Evolutionary conservation across 2,329 filamentous ascomycete species (phyloP), one percentile per base, ranked within the genome.

Genomic region (Fusarium chuoi): DNA sequence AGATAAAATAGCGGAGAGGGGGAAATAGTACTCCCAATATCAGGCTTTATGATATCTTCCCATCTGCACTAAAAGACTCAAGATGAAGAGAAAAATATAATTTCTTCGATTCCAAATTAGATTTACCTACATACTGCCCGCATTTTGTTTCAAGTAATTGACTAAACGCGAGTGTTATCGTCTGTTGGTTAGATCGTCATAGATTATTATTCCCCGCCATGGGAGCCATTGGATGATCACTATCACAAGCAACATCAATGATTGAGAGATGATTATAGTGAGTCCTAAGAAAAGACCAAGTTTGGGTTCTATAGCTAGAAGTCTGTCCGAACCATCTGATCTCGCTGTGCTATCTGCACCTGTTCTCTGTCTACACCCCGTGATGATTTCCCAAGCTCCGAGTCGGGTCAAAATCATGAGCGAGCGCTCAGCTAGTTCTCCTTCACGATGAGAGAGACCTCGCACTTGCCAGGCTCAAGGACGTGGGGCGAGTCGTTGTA

Each of bases 391-490:
- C 55, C 36, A 60, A 58, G 41, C 46, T 68, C 56, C 15, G 38
- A 44, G 30, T 24, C 15, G 20, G 56, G 57, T 18, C 55, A 54
- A 62, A 38, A 41, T 28, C 51, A 38, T 30, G 38, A 13, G 28
- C 12, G 33, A 20, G 4, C 24, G 5, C 28, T 68, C n/a, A 71
- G 30, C 42, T 24, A 52, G 48, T 64, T n/a, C 44, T 71, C 71
- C 62, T 74, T 74, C 49, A 74, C 36, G 49, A 71, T 58, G 38
- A 74, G 44, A n/a, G 56, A 74, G 49, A 74, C 49, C 20, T 68
- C 30, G 7, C n/a, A 41, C 41, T 61, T 67, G 8, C 62, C 71
- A 6, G 71, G 68, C 18, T 52, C 49, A 22, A 74, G 58, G 24
- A 46, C 54, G 30, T 74, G 71, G 26, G 70, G 71, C 10, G 62